Conservation (phyloP, 139 green algal genomes). For the Chlamydomonas asymmetrica region DNA sequence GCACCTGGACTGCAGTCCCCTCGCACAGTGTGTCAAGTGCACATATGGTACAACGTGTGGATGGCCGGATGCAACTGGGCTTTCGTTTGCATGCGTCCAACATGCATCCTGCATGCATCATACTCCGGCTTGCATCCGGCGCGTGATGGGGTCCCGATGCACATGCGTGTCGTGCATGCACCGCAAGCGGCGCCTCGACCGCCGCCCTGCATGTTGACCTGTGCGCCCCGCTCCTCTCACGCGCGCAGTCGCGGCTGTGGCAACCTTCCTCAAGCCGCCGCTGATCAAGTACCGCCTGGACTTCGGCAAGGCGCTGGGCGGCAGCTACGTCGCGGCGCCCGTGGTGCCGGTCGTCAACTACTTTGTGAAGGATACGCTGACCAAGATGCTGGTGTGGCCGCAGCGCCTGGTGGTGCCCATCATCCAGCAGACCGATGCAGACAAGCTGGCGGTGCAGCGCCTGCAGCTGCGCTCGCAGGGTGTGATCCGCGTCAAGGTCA, state of each 20-base stretch:
- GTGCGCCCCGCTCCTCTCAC: no score
- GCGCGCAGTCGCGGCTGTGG: constrained; percentile 49
- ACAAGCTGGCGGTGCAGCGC: constrained; percentile 39
- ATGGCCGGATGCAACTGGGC: no score
- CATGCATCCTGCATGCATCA: no score
- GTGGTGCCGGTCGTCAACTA: constrained; percentile 53
- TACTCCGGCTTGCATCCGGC: no score
- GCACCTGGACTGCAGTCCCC: no score
- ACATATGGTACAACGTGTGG: no score
- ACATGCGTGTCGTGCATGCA: no score
- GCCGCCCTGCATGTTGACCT: no score
- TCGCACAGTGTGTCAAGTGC: no score
- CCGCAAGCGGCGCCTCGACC: no score
- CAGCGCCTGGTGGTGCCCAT: constrained; percentile 49
- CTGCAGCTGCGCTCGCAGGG: constrained; percentile 42
- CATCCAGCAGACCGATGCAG: constrained; percentile 18
- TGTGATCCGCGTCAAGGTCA: constrained; percentile 36
- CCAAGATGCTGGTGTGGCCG: constrained; percentile 56
- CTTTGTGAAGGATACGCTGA: constrained; percentile 45
- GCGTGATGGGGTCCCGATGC: no score
- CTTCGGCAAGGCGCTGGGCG: constrained; percentile 51
- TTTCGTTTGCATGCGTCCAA: no score
- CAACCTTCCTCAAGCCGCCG: constrained; percentile 24
- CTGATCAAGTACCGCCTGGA: constrained; percentile 61
- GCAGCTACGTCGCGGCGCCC: constrained; percentile 26